phyloP scores from a whole-genome alignment of 768 basidiomycete genomes.

The Panaeolus cyanescens region DNA sequence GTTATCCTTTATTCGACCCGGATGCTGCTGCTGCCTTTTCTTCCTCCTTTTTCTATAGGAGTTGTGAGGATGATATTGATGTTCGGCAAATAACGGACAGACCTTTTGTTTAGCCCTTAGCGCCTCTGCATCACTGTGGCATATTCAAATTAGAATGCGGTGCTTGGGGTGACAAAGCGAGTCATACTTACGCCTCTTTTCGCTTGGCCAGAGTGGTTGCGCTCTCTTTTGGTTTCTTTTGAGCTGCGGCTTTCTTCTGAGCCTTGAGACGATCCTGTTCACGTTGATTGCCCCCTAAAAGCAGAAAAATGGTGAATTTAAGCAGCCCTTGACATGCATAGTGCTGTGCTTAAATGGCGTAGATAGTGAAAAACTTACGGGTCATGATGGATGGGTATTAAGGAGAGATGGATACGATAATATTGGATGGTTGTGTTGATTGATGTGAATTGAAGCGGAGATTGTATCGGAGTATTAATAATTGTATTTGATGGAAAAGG shows the following conservation, averaged over 20 bases:
- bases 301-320: conserved; percentile 21
- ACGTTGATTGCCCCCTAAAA: conserved; percentile 78
- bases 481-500: background rate
- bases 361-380: conserved; percentile 40
- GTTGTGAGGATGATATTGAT: conserved; percentile 3
- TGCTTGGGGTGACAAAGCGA: conserved; percentile 13
- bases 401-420: conserved; percentile 1
- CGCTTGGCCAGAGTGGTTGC: conserved; percentile 61
- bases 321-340: conserved; percentile 13
- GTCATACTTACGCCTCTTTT: conserved; percentile 67
- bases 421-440: conserved; percentile 5
- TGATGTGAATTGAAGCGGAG: conserved; percentile 21
- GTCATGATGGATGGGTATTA: conserved; percentile 43
- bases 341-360: conserved; percentile 7
- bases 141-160: conserved; percentile 16
- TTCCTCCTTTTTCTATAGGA: conserved; percentile 56
- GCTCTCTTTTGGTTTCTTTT: conserved; percentile 76
- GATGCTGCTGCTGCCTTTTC: conserved; percentile 33
- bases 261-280: conserved; percentile 74
- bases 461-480: conserved; percentile 21
- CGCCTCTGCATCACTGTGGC: conserved; percentile 70
- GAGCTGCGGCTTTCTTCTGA: conserved; percentile 62
- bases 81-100: conserved; percentile 15
- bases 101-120: conserved; percentile 83
- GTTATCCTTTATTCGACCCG: conserved; percentile 14